phyloP scores from a whole-genome alignment of 108 stramenopile genomes.

The Skeletonema marinoi region DNA sequence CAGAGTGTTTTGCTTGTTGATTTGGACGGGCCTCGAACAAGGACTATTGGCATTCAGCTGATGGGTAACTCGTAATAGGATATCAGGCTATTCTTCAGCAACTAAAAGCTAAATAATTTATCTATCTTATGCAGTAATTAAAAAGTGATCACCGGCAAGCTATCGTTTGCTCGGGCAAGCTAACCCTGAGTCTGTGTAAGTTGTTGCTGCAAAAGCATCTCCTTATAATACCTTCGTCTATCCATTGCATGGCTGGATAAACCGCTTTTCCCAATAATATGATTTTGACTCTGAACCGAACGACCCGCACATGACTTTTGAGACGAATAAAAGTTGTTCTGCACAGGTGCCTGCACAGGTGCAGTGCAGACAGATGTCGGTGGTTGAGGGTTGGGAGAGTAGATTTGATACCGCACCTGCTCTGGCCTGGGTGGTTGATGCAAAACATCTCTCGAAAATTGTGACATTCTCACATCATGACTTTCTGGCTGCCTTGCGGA shows the following conservation, averaged over 20 bases:
- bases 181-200: not conserved
- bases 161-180: not conserved
- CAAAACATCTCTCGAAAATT: too few species aligned
- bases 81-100: too few species aligned
- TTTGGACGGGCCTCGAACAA: conserved; percentile 80
- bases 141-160: not conserved
- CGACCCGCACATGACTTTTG: not conserved
- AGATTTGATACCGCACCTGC: not conserved
- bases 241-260: conserved; percentile 4
- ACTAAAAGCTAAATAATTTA: too few species aligned
- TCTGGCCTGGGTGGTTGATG: not conserved
- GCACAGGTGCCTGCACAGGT: not conserved
- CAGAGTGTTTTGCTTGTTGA: conserved; percentile 85
- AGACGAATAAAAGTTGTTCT: not conserved
- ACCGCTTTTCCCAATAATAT: not conserved
- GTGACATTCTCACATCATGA: too few species aligned
- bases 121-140: not conserved
- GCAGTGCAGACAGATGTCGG: not conserved
- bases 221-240: conserved; percentile 22
- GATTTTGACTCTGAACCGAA: not conserved
- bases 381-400: not conserved
- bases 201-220: conserved; percentile 11
- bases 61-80: conserved; percentile 63
- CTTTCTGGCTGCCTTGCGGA: too few species aligned
- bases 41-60: conserved; percentile 81